phyloP scores from a whole-genome alignment of 1,284 basidiomycete species.

The Puccinia polysora region DNA sequence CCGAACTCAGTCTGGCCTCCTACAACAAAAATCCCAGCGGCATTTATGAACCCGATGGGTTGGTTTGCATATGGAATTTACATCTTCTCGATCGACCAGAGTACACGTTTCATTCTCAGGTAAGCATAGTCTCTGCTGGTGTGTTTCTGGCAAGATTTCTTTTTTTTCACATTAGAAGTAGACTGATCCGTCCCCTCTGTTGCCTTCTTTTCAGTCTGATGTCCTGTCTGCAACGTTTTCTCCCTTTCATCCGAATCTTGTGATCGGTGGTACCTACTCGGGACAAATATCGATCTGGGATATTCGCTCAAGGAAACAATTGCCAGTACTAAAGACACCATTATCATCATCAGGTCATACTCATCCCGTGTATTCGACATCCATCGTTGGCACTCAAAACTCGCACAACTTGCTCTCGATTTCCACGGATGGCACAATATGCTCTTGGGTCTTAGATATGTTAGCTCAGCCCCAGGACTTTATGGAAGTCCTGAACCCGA shows the following conservation, averaged over 20 bases:
- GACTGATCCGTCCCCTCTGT: conserved; percentile 12
- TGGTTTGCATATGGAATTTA: conserved; percentile 95
- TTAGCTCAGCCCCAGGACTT: conserved; percentile 95
- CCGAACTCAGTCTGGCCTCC: conserved; percentile 86
- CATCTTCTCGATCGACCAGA: conserved; percentile 91
- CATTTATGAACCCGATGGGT: conserved; percentile 87
- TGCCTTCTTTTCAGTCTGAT: conserved; percentile 66
- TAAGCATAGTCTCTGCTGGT: conserved; percentile 54
- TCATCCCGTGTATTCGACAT: conserved; percentile 95
- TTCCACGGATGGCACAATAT: conserved; percentile 91
- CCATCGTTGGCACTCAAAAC: conserved; percentile 95
- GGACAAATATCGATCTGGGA: conserved; percentile 99
- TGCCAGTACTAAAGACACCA: conserved; percentile 93
- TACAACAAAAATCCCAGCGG: conserved; percentile 94
- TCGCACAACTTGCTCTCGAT: conserved; percentile 94
- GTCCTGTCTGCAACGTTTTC: conserved; percentile 94
- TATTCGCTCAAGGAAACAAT: conserved; percentile 80
- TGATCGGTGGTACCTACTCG: conserved; percentile 96
- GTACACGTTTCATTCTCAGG: conserved; percentile 95
- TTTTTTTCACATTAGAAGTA: not conserved
- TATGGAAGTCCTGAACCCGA: conserved; percentile 74
- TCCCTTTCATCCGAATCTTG: conserved; percentile 92
- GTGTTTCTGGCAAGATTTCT: not conserved
- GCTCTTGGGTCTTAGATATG: conserved; percentile 98
- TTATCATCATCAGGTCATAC: conserved; percentile 86